A percentile compares a stretch with the other conserved stretches of the same genome.
Evolutionary conservation across 2,329 filamentous ascomycete species (phyloP).

Genomic region (Fusarium aywerte): DNA sequence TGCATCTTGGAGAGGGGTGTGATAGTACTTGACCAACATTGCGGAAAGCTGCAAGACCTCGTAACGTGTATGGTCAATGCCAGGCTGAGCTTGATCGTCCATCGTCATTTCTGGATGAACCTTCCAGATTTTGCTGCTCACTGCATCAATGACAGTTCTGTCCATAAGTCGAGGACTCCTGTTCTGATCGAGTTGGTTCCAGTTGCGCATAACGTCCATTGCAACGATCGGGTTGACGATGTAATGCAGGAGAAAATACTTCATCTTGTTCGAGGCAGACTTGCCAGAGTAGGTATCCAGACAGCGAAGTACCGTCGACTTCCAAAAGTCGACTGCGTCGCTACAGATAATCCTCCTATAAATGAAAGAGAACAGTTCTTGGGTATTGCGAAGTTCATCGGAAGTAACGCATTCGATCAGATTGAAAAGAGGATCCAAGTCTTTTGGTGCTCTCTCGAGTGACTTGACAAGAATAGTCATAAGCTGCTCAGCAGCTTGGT

Average conservation of each 20-base stretch:
- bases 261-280: conserved; percentile 84
- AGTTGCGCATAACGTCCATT: conserved; percentile 92
- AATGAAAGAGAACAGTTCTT: conserved; percentile 82
- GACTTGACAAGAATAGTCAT: conserved; percentile 87
- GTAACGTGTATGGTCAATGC: conserved; percentile 95
- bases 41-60: conserved; percentile 95
- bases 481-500: conserved; percentile 89
- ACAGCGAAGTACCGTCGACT: conserved; percentile 82
- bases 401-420: conserved; percentile 85
- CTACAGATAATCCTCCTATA: conserved; percentile 86
- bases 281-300: conserved; percentile 87
- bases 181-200: conserved; percentile 67
- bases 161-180: conserved; percentile 81
- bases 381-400: conserved; percentile 81
- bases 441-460: conserved; percentile 76
- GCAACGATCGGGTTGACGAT: conserved; percentile 96
- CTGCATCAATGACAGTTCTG: conserved; percentile 84
- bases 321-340: conserved; percentile 87
- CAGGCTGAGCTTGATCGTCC: conserved; percentile 84
- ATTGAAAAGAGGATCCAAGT: conserved; percentile 85
- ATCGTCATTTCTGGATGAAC: conserved; percentile 82
- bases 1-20: conserved; percentile 85
- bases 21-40: conserved; percentile 94
- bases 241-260: conserved; percentile 91
- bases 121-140: conserved; percentile 94